Base-by-base conservation (phyloP, 768 basidiomycete species). In the Guyanaporus albipodus region DNA sequence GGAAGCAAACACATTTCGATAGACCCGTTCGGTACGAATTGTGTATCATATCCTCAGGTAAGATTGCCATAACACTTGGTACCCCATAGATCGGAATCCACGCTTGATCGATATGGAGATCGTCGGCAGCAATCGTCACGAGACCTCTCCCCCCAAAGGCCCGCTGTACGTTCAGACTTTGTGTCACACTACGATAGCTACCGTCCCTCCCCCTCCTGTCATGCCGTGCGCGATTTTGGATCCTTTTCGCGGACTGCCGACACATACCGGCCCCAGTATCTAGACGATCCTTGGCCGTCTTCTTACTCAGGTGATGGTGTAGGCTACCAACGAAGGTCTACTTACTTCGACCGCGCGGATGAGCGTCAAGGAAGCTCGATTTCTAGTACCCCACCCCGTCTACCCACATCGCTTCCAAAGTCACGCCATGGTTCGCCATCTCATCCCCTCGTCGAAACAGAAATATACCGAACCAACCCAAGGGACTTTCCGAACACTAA, bases 1-100 rank as follows among this genome's bases (percentile, higher is more conserved):
- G 87, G 86, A 85, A 82, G 59, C 77, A 83, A 53, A 64, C 67
- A 8, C 79, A 79, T 54, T 57, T 57, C 39, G 78, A 80, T 56
- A 71, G 73, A 54, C 59, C 70, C 24, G 24, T 41, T 28, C 68
- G 73, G 53, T 59, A 63, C 37, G 77, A 74, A 54, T 58, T 53
- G 75, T 74, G 67, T 59, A 69, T 71, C 50, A 33, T 40, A 49
- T 53, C 35, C 29, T 44, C 47, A 38, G 54, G 60, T 60, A 58
- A 55, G 41, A 46, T 53, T 44, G 31, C 48, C 36, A 38, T 61
- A 49, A 49, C 55, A 45, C 45, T 41, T 14, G 33, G 37, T 36
- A 31, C 23, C 42, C 48, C 40, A 15, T 50, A 70, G 70, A 34
- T 54, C 48, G 42, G 62, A 63, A 21, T 44, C 60, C 22, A 28